phyloP scores from a whole-genome alignment of 805 yeast species.

The Metschnikowia chrysomelidarum region DNA sequence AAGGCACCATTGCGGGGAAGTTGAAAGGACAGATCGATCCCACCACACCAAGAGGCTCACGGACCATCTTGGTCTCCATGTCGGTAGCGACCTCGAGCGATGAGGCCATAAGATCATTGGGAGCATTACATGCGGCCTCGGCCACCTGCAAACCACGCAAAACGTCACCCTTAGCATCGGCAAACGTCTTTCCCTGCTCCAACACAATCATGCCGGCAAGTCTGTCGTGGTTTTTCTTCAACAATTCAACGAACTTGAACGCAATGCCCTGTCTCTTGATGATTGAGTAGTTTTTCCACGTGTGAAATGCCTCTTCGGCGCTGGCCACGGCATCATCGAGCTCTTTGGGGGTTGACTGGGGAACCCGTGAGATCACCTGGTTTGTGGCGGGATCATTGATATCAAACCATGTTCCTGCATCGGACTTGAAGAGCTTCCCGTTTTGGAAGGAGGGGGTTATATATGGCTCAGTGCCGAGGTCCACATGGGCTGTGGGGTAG shows the following conservation, averaged over 20 bases:
- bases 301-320: constrained; percentile 59
- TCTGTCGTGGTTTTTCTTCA: constrained; percentile 65
- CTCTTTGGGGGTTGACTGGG: constrained; percentile 68
- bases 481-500: constrained; percentile 44
- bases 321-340: constrained; percentile 62
- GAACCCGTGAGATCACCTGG: constrained; percentile 61
- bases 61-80: constrained; percentile 75
- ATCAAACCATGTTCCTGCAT: constrained; percentile 57
- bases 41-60: constrained; percentile 73
- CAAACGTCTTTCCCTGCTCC: constrained; percentile 67
- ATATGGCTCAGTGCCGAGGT: constrained; percentile 40
- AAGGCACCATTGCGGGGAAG: constrained; percentile 79
- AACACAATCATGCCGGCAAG: constrained; percentile 54
- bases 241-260: constrained; percentile 63
- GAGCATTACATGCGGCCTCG: constrained; percentile 66
- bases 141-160: constrained; percentile 77
- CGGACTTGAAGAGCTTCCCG: constrained; percentile 50
- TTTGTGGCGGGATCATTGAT: constrained; percentile 77
- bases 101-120: constrained; percentile 61
- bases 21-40: constrained; percentile 80
- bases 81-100: constrained; percentile 66
- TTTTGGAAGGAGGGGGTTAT: constrained; percentile 51
- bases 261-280: constrained; percentile 72
- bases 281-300: constrained; percentile 54
- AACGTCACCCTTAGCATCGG: constrained; percentile 73